Percentiles rank a stretch among this genome's conserved stretches.
phyloP scores from a whole-genome alignment of 768 basidiomycete genomes.

The Phallus indusiatus region DNA sequence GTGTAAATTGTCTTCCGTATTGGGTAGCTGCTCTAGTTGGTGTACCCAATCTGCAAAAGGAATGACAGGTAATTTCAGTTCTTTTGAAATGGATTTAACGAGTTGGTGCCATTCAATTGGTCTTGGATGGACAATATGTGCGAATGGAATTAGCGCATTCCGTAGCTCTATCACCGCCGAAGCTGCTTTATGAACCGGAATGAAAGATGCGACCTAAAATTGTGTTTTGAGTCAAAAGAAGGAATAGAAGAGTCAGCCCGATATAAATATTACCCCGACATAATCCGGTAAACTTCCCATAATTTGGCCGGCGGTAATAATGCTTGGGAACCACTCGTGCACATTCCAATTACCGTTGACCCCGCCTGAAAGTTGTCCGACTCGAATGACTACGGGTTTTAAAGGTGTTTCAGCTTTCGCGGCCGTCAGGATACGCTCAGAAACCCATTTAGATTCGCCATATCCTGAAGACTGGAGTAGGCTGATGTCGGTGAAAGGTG shows the following conservation, averaged over 20 bases:
- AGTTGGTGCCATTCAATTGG: conserved; percentile 10
- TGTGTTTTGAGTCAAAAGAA: neutral
- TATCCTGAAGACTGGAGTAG: conserved; percentile 1
- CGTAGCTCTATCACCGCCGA: conserved; percentile 32
- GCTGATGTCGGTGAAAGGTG: neutral
- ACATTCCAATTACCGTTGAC: conserved; percentile 30
- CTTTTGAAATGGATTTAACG: conserved; percentile 11
- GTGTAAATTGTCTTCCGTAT: neutral
- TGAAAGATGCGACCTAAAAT: conserved; percentile 4
- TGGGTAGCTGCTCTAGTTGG: conserved; percentile 11
- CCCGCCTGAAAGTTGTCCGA: conserved; percentile 29
- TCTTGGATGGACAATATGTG: conserved; percentile 20
- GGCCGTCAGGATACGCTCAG: conserved; percentile 21
- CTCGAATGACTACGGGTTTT: conserved; percentile 18
- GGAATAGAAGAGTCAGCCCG: neutral
- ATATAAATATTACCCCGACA: neutral
- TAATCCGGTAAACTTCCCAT: neutral
- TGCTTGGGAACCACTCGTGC: conserved; percentile 20
- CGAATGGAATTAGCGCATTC: conserved; percentile 10
- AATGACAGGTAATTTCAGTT: conserved; percentile 16
- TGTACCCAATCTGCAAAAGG: conserved; percentile 16
- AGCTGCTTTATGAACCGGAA: conserved; percentile 17
- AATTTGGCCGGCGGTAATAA: neutral
- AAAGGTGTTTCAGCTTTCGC: conserved; percentile 10
- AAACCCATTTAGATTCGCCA: conserved; percentile 22